phyloP scores from a whole-genome alignment of 805 yeast species.

The Danielozyma ontarioensis region DNA sequence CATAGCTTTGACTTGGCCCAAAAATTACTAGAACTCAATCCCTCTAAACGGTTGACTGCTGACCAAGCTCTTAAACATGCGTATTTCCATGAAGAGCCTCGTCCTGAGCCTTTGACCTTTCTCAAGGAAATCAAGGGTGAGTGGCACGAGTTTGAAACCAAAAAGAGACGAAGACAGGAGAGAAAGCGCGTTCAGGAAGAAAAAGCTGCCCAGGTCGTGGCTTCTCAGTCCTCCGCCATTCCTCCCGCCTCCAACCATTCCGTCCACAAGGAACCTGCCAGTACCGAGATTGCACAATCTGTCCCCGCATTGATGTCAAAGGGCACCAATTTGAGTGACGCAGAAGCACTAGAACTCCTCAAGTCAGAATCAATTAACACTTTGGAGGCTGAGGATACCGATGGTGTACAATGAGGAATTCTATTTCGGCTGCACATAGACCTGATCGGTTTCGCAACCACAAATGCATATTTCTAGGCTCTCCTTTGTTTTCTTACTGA shows the following conservation, averaged over 20 bases:
- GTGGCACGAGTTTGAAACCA: slow-evolving; percentile 97
- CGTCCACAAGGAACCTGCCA: background rate
- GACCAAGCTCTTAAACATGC: slow-evolving; percentile 60
- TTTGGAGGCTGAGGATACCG: too few species aligned
- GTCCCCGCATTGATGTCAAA: background rate
- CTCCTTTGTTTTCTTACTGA: too few species aligned
- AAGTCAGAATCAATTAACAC: too few species aligned
- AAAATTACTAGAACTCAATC: slow-evolving; percentile 63
- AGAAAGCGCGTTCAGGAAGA: slow-evolving; percentile 34
- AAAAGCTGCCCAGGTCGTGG: slow-evolving; percentile 2
- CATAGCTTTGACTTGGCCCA: slow-evolving; percentile 62
- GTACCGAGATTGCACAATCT: background rate
- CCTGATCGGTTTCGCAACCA: too few species aligned
- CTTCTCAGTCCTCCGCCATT: background rate
- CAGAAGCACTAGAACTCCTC: background rate
- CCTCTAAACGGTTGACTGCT: slow-evolving; percentile 62
- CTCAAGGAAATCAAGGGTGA: slow-evolving; percentile 65
- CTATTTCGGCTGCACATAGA: too few species aligned
- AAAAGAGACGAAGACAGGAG: slow-evolving; percentile 59
- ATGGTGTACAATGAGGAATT: too few species aligned
- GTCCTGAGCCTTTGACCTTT: slow-evolving; percentile 52
- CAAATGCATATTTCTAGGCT: too few species aligned
- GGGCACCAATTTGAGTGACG: background rate
- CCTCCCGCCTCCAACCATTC: background rate
- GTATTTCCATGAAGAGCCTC: slow-evolving; percentile 70